Evolutionary conservation across 352 stramenopile genomes (phyloP).

Genomic region (Pythium rhizo-oryzae): DNA sequence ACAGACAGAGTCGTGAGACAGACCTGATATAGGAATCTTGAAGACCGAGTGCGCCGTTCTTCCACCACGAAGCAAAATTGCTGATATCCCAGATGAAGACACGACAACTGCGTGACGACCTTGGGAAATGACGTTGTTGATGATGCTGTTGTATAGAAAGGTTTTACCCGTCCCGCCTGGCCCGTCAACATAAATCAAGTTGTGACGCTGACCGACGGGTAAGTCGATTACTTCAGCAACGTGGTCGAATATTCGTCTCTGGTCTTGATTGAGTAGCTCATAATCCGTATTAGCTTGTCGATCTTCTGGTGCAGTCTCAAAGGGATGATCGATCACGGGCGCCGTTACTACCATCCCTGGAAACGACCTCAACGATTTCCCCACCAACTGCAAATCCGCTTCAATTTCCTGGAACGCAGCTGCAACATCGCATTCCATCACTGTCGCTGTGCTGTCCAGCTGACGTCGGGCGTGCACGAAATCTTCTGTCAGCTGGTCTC

Average conservation of each 20-base stretch:
- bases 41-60: neutral
- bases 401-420: neutral
- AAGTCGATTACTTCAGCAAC: too few relatives aligned
- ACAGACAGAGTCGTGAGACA: neutral
- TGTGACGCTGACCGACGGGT: too few relatives aligned
- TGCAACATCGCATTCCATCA: too few relatives aligned
- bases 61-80: neutral
- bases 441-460: too few relatives aligned
- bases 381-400: neutral
- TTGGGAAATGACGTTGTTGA: too few relatives aligned
- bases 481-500: neutral
- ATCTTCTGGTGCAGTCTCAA: neutral
- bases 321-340: too few relatives aligned
- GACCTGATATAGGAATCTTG: neutral
- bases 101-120: too few relatives aligned
- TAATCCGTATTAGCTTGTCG: too few relatives aligned
- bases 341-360: conserved; percentile 1
- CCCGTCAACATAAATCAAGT: conserved; percentile 7
- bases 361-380: neutral
- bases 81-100: neutral
- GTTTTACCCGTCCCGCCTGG: conserved; percentile 9
- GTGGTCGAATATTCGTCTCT: neutral
- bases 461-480: neutral
- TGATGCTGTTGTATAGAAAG: conserved; percentile 9
- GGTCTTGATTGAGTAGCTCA: neutral